Evolutionary conservation across 2,329 filamentous ascomycete species (phyloP).

Genomic region (Aspergillus novoparasiticus): DNA sequence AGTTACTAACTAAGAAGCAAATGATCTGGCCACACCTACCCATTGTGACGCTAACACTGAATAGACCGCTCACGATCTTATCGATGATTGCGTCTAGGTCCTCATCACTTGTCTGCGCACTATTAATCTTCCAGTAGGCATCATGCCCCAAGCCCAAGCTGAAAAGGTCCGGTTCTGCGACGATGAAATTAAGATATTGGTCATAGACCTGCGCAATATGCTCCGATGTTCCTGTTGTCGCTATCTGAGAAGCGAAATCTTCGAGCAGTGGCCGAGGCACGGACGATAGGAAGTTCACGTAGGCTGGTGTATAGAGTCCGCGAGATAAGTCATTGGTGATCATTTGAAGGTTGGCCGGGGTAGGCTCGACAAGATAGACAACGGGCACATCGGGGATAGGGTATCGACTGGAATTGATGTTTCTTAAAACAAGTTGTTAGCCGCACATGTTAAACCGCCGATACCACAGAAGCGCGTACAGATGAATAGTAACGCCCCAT

Average conservation of each 20-base stretch:
- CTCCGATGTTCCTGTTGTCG: conserved; percentile 80
- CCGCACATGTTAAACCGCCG: conserved; percentile 18
- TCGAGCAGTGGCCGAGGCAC: conserved; percentile 87
- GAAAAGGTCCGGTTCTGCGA: conserved; percentile 93
- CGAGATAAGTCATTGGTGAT: conserved; percentile 86
- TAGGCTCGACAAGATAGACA: conserved; percentile 94
- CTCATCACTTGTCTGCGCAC: conserved; percentile 84
- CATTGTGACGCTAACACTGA: conserved; percentile 98
- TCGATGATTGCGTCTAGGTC: conserved; percentile 86
- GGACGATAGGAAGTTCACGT: conserved; percentile 96
- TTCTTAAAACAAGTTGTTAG: conserved; percentile 53
- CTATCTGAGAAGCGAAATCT: conserved; percentile 90
- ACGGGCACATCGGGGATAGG: conserved; percentile 95
- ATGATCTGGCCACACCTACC: conserved; percentile 55
- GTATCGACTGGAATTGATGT: conserved; percentile 78
- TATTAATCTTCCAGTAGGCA: conserved; percentile 96
- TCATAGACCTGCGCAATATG: conserved; percentile 91
- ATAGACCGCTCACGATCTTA: conserved; percentile 91
- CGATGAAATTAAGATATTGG: conserved; percentile 96
- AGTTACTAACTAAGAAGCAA: background rate
- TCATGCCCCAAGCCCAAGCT: conserved; percentile 91
- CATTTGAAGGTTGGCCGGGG: conserved; percentile 72
- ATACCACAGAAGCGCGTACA: conserved; percentile 57
- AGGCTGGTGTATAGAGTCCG: conserved; percentile 87
- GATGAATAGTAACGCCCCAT: conserved; percentile 95